These are phyloP conservation scores for Tolypocladium tropicale DNA, from an alignment of 2,329 filamentous ascomycete genomes.

Conservation along the genomic window DNA sequence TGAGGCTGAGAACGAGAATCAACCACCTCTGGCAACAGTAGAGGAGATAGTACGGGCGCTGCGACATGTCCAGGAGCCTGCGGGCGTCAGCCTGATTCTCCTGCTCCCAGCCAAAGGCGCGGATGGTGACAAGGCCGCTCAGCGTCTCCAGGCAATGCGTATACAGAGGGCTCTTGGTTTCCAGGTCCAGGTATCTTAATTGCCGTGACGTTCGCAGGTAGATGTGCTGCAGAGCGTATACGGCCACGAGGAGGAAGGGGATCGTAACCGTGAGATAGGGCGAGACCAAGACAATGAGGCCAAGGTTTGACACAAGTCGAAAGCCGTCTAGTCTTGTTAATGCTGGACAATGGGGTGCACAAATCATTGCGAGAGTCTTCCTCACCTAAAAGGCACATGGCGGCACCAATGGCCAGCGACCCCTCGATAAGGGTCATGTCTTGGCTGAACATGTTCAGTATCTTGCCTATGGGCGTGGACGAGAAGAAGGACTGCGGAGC, in stretches of 20 bases:
- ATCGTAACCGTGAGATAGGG: not conserved
- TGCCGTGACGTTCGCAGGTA: slow-evolving; percentile 49
- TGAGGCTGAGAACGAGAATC: not conserved
- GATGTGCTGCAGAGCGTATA: slow-evolving; percentile 36
- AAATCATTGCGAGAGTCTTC: not conserved
- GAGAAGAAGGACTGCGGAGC: slow-evolving; percentile 27
- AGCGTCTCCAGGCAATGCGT: slow-evolving; percentile 10
- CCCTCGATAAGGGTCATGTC: slow-evolving; percentile 24
- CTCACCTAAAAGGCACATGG: not conserved
- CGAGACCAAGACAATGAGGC: not conserved
- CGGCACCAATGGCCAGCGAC: not conserved
- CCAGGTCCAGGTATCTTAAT: slow-evolving; percentile 44
- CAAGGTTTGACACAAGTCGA: not conserved
- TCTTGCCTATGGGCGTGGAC: slow-evolving; percentile 22
- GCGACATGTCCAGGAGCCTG: not conserved
- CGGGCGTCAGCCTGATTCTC: not conserved
- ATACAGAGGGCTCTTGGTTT: slow-evolving; percentile 28
- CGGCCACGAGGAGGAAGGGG: slow-evolving; percentile 22
- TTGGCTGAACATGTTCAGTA: slow-evolving; percentile 28
- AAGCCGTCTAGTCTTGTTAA: not conserved
- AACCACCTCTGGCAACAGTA: not conserved
- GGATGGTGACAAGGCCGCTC: slow-evolving; percentile 2
- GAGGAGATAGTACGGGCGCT: not conserved
- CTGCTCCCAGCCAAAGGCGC: slow-evolving; percentile 2
- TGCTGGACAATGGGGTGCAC: not conserved